phyloP scores from a whole-genome alignment of 805 yeast species.

The Cyberlindnera meyerae region DNA sequence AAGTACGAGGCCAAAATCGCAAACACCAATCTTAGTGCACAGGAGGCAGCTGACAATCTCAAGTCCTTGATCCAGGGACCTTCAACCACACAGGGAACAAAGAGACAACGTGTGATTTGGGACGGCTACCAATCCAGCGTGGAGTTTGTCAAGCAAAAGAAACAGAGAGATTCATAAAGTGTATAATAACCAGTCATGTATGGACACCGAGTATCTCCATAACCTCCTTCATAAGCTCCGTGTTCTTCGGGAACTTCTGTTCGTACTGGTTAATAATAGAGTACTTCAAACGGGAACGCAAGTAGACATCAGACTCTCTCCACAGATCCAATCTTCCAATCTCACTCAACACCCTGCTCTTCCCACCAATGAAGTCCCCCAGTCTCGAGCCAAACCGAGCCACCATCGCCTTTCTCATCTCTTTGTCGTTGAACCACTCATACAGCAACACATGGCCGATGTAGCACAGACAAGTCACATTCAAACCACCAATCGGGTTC shows the following conservation, averaged over 20 bases:
- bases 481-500: neutral
- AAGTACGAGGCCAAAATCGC: conserved; percentile 55
- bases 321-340: conserved; percentile 10
- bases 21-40: conserved; percentile 44
- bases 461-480: conserved; percentile 5
- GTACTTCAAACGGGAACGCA: neutral
- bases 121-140: conserved; percentile 30
- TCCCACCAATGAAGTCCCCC: neutral
- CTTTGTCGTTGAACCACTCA: conserved; percentile 2
- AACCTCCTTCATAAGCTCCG: neutral
- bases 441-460: conserved; percentile 10
- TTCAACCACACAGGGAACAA: too few species aligned
- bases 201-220: too few species aligned
- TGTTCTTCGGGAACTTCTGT: conserved; percentile 1
- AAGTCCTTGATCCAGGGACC: conserved; percentile 41
- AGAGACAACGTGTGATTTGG: conserved; percentile 30
- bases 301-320: neutral
- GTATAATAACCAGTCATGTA: too few species aligned
- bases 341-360: conserved; percentile 1
- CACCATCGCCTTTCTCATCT: neutral
- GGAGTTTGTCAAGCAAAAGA: conserved; percentile 19
- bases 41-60: conserved; percentile 59
- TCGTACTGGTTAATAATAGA: neutral
- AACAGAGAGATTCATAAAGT: conserved; percentile 23
- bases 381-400: conserved; percentile 7